phyloP scores from a whole-genome alignment of 768 basidiomycete genomes.

The Lactarius trivialis region DNA sequence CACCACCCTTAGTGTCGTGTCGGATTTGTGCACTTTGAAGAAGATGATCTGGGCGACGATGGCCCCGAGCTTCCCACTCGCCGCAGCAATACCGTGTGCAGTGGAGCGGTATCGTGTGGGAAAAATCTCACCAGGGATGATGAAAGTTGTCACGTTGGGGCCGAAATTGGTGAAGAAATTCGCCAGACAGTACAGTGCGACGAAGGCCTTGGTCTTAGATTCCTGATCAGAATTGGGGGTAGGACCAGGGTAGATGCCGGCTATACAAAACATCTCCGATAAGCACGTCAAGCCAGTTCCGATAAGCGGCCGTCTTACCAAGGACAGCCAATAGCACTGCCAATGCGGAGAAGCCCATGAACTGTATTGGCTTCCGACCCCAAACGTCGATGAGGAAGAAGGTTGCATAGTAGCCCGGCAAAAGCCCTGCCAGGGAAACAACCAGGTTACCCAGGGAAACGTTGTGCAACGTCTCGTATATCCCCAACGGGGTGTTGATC shows the following conservation, averaged over 20 bases:
- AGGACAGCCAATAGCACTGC: slow-evolving; percentile 60
- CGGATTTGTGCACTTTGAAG: slow-evolving; percentile 23
- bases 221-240: slow-evolving; percentile 31
- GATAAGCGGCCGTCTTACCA: slow-evolving; percentile 39
- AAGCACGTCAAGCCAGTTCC: slow-evolving; percentile 27
- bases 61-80: slow-evolving; percentile 40
- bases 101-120: slow-evolving; percentile 41
- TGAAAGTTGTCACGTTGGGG: slow-evolving; percentile 40
- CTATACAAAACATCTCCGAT: slow-evolving; percentile 22
- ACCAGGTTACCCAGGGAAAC: slow-evolving; percentile 69
- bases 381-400: slow-evolving; percentile 64
- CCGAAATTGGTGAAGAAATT: slow-evolving; percentile 42
- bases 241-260: slow-evolving; percentile 10
- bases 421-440: slow-evolving; percentile 67
- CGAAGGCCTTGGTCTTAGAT: slow-evolving; percentile 30
- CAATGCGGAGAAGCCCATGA: slow-evolving; percentile 66
- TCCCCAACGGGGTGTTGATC: slow-evolving; percentile 27
- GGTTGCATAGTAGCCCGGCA: slow-evolving; percentile 70
- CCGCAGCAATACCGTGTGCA: slow-evolving; percentile 40
- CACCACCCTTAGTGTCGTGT: slow-evolving; percentile 29
- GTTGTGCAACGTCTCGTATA: slow-evolving; percentile 53
- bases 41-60: slow-evolving; percentile 37
- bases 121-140: slow-evolving; percentile 39
- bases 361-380: slow-evolving; percentile 78
- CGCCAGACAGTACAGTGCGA: slow-evolving; percentile 35